phyloP scores from a whole-genome alignment of 192 early-diverging fungal species.

The Endogone sp. region DNA sequence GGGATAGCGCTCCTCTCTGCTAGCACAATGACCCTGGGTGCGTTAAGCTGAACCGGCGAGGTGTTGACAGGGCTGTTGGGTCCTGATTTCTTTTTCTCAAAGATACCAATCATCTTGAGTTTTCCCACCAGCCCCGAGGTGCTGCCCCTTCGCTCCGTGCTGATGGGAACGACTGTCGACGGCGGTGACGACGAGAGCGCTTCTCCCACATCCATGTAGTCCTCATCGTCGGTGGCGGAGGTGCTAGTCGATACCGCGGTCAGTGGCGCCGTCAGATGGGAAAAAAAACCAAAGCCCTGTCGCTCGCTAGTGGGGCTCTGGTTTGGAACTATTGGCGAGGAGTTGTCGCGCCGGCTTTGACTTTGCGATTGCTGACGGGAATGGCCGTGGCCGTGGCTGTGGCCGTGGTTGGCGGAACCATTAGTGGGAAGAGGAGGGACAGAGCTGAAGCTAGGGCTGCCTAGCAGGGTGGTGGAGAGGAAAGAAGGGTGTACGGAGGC shows the following conservation, averaged over 20 bases:
- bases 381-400: not conserved
- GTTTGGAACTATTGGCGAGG: not conserved
- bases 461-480: not conserved
- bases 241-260: not conserved
- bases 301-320: not conserved
- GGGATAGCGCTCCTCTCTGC: not conserved
- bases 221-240: not conserved
- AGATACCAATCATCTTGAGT: not conserved
- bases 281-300: not conserved
- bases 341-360: not conserved
- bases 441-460: too few species aligned
- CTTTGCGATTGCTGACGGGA: not conserved
- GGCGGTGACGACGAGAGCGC: not conserved
- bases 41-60: not conserved
- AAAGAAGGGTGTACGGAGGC: not conserved
- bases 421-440: too few species aligned
- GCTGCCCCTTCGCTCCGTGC: not conserved
- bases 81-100: not conserved
- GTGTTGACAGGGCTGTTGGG: not conserved
- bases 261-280: not conserved
- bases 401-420: not conserved
- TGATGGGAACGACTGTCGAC: not conserved
- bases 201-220: not conserved
- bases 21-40: not conserved
- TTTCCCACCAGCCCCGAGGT: not conserved